Conservation (phyloP, 768 basidiomycete genomes). For the Leucosporidium scottii region DNA sequence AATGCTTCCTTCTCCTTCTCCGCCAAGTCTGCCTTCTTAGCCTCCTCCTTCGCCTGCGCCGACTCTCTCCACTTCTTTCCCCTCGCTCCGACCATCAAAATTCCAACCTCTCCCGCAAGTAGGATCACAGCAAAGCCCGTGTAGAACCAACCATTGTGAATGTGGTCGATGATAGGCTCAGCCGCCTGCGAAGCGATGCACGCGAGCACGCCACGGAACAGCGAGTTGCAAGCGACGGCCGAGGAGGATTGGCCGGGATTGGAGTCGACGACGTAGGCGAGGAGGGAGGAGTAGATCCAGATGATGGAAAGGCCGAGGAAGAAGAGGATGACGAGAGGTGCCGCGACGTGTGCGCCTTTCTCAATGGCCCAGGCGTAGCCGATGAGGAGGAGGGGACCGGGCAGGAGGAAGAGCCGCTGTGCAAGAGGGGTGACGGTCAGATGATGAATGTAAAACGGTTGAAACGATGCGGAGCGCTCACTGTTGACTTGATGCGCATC, state of each 20-base stretch:
- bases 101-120: too few species aligned
- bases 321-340: constrained; percentile 65
- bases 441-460: too few species aligned
- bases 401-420: constrained; percentile 35
- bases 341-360: constrained; percentile 58
- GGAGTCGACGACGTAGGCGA: constrained; percentile 81
- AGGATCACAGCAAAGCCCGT: constrained; percentile 46
- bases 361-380: constrained; percentile 63
- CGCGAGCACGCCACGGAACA: constrained; percentile 62
- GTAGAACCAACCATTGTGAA: constrained; percentile 24
- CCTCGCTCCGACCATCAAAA: too few species aligned
- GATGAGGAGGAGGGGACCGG: not conserved
- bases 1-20: too few species aligned
- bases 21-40: too few species aligned
- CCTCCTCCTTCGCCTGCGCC: too few species aligned
- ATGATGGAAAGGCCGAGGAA: constrained; percentile 65
- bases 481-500: constrained; percentile 13
- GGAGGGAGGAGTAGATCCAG: constrained; percentile 51
- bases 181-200: constrained; percentile 60
- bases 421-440: too few species aligned
- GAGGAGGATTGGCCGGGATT: constrained; percentile 72
- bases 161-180: constrained; percentile 59
- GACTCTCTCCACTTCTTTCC: too few species aligned
- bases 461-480: constrained; percentile 41
- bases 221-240: constrained; percentile 65